Base-by-base conservation (phyloP, 2,329 filamentous ascomycete species). In the Elsinoe necatrix region DNA sequence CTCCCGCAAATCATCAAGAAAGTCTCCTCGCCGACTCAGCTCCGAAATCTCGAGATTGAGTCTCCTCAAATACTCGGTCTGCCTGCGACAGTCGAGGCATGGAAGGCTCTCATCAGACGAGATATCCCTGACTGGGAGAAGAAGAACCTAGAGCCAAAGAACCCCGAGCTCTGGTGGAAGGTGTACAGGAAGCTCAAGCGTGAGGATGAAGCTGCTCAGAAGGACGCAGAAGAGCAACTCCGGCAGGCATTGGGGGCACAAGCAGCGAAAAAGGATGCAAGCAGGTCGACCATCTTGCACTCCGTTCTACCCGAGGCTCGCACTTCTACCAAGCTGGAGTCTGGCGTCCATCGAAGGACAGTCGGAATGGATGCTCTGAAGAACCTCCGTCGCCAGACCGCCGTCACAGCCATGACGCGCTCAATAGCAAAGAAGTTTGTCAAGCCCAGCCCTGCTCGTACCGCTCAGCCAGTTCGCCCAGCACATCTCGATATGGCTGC, bases 31-130 rank as follows among this genome's bases (percentile, higher is more conserved):
- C 84, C 90, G 1, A 73, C 79, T 43, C 90, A 95, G 68, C 81
- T 97, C 29, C 72, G 75, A 62, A 70, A 78, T 57, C 79, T 96
- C 58, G 91, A 96, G 72, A 60, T 78, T 52, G 83, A 84, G 66
- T 91, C 85, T 4, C 87, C 89, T 0, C 88, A 95, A 61, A 78
- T 96, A 54, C 76, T 80, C 59, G 82, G 82, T 35, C 48, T 52
- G 4, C 77, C 86, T 57, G 84, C 84, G 37, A 78, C 54, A 7
- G 42, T 75, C 18, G 86, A 90, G 63, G 75, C 92, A 60, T 96
- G 92, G 92, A 72, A 82, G 41, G 79, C 81, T 25, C 80, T 96
- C 65, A 93, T 97, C 69, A 80, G 81, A 54, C 81, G 83, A 48
- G 84, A 95, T 64, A 87, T 95, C 60, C 83, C 83, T 1, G 73